Evolutionary conservation across 2,329 filamentous ascomycete species (phyloP), one percentile per base, ranked within the genome.

Genomic region (Neofusicoccum sp.): DNA sequence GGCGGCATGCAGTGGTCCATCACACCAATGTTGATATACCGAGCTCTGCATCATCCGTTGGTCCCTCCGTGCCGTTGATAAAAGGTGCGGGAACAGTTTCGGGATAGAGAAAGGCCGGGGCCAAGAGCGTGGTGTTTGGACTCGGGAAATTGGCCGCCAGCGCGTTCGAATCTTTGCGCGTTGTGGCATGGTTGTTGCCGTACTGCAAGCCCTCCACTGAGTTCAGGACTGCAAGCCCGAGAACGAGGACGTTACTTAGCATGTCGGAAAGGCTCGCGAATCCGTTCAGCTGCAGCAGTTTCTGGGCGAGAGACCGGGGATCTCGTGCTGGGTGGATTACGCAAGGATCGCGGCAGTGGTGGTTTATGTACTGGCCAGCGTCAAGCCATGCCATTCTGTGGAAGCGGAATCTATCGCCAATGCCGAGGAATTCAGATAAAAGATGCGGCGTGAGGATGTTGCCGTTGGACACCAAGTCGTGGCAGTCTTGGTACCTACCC

Each of bases 81-180:
- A 72, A 74, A 2, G 66, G 70, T 6, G 67, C 62, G 26, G 66
- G 65, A 6, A 74, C 68, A 4, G 66, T 67, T 3, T 68, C 66
- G 49, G 69, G 68, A 3, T 67, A 44, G 20, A 66, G 44, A 24
- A 74, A 74, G 0, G 71, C 71, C 45, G 73, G 73, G 36, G 70
- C 71, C 36, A 67, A 61, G 6, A 73, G 63, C 11, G 68, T 69
- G 3, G 66, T 65, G 59, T 71, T 70, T 3, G 71, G 71, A 51
- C 65, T 66, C 11, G 69, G 71, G 31, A 75, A 75, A 3, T 69
- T 70, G 8, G 58, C 65, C n/a, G 70, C 70, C 59, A 75, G 70
- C n/a, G 71, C 65, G 12, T 71, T 59, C 30, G 68, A 65, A 61
- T 75, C 71, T n/a, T 65, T 62, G 9, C 65, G 64, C 3, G 70